Conservation (phyloP, 768 basidiomycete species). For the Pleurotus cornucopiae region DNA sequence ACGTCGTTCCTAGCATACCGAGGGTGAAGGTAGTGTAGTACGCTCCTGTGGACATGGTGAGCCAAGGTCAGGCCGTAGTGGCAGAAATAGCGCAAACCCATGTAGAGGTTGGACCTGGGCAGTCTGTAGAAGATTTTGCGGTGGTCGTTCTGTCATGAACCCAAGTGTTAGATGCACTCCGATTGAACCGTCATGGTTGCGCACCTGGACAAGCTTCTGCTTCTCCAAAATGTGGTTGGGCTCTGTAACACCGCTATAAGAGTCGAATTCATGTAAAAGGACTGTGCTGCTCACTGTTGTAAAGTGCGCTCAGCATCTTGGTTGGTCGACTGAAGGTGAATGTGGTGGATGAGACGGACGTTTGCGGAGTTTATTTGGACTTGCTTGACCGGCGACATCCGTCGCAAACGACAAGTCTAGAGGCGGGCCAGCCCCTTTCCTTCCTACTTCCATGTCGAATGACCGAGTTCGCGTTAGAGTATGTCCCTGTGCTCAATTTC, state of each 20-base stretch:
- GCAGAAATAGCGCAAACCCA: constrained; percentile 40
- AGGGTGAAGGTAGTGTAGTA: constrained; percentile 51
- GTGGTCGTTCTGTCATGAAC: constrained; percentile 33
- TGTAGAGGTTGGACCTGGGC: constrained; percentile 59
- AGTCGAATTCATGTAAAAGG: not conserved
- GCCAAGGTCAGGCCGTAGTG: not conserved
- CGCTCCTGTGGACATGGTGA: constrained; percentile 32
- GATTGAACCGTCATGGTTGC: not conserved
- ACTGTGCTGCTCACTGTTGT: constrained; percentile 49
- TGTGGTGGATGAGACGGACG: constrained; percentile 25
- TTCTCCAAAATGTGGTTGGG: constrained; percentile 64
- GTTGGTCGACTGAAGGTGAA: constrained; percentile 17
- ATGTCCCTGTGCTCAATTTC: constrained; percentile 25
- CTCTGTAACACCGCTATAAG: constrained; percentile 29
- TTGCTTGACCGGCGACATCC: constrained; percentile 16
- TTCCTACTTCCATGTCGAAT: constrained; percentile 38
- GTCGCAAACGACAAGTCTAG: constrained; percentile 11
- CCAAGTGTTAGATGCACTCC: constrained; percentile 1
- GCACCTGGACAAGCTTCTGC: constrained; percentile 66
- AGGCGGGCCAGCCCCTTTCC: constrained; percentile 29
- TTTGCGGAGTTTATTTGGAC: constrained; percentile 39
- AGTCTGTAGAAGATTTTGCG: constrained; percentile 56
- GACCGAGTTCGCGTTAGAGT: constrained; percentile 80
- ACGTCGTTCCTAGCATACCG: constrained; percentile 51
- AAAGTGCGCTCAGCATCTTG: constrained; percentile 56